These are phyloP conservation scores for Pseudopithomyces chartarum DNA, from an alignment of 2,329 filamentous ascomycete genomes.

Conservation along the genomic window DNA sequence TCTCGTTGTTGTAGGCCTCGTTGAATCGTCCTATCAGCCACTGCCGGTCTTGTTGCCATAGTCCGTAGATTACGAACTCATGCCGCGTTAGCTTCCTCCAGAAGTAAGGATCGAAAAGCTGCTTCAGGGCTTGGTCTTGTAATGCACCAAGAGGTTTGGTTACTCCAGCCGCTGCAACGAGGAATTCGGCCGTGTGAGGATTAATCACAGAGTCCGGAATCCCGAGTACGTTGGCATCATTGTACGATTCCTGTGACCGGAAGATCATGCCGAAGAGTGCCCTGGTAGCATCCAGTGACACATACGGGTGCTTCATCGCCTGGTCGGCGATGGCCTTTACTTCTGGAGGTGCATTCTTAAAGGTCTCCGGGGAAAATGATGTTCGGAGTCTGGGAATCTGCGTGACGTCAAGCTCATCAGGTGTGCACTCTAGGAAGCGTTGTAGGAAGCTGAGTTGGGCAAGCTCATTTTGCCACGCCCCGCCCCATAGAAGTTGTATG, in stretches of 20 bases:
- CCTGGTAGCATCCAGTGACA: slow-evolving; percentile 82
- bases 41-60: slow-evolving; percentile 87
- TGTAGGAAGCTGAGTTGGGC: slow-evolving; percentile 93
- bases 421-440: slow-evolving; percentile 77
- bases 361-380: slow-evolving; percentile 73
- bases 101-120: slow-evolving; percentile 82
- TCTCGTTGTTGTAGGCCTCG: slow-evolving; percentile 73
- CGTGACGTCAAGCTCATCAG: slow-evolving; percentile 79
- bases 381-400: slow-evolving; percentile 81
- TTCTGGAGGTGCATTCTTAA: slow-evolving; percentile 63
- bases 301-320: slow-evolving; percentile 82
- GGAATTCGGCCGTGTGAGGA: slow-evolving; percentile 77
- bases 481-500: slow-evolving; percentile 89
- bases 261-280: slow-evolving; percentile 68
- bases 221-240: slow-evolving; percentile 59
- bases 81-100: slow-evolving; percentile 77
- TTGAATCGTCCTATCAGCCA: slow-evolving; percentile 85
- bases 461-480: slow-evolving; percentile 81
- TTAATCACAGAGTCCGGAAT: slow-evolving; percentile 67
- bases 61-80: slow-evolving; percentile 86
- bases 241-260: slow-evolving; percentile 62
- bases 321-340: slow-evolving; percentile 65
- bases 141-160: slow-evolving; percentile 77
- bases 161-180: slow-evolving; percentile 77
- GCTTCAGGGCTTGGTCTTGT: slow-evolving; percentile 75